Percentiles rank a stretch among this genome's conserved stretches.
Conservation (phyloP, 176 grass and related monocot genomes). For the Bolboschoenus planiculmis region DNA sequence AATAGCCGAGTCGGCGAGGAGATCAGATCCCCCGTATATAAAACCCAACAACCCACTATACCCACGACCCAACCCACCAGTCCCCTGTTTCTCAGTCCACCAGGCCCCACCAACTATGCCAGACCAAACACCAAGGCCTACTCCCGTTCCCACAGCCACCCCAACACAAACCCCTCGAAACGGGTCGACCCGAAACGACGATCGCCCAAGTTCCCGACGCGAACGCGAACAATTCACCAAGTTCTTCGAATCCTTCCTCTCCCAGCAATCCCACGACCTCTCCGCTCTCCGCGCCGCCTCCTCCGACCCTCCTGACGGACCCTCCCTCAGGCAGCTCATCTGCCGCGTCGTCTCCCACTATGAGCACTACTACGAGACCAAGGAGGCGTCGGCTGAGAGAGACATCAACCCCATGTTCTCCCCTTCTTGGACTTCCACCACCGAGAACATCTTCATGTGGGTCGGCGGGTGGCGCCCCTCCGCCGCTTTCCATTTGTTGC, state of each 20-base stretch:
- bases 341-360: neutral
- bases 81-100: neutral
- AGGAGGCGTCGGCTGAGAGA: neutral
- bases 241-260: conserved; percentile 14
- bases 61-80: neutral
- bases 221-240: conserved; percentile 13
- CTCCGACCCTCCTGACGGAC: neutral
- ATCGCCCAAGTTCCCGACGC: neutral
- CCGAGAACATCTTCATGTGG: conserved; percentile 27
- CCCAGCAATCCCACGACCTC: conserved; percentile 5
- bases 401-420: conserved; percentile 16
- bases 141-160: neutral
- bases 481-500: conserved; percentile 11
- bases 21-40: too few species aligned
- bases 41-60: neutral
- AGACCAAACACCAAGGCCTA: neutral
- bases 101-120: neutral
- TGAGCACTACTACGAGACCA: conserved; percentile 14
- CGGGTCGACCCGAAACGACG: neutral
- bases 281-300: neutral
- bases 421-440: conserved; percentile 17
- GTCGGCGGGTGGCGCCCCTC: conserved; percentile 16
- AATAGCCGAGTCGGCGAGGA: too few species aligned
- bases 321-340: neutral
- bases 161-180: neutral